Evolutionary conservation across 345 rosid species (phyloP).

Genomic region (Acer yangbiense): DNA sequence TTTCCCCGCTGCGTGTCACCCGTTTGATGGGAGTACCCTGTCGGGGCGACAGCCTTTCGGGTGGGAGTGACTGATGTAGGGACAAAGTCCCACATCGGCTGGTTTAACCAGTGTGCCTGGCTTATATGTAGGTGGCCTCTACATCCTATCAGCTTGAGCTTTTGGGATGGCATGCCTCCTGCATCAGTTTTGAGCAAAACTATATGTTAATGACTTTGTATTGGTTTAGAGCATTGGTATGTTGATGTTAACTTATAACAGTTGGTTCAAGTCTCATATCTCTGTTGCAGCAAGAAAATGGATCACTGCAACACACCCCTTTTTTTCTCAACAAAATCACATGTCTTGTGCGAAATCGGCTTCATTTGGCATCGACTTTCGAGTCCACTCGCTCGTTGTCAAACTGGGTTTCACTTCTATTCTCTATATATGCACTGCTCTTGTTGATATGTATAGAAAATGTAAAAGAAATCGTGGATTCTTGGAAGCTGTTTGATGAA

Average conservation of each 20-base stretch:
- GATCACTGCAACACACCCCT: slow-evolving; percentile 14
- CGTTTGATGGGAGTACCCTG: no score
- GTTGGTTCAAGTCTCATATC: not conserved
- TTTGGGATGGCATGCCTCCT: no score
- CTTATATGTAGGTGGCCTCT: no score
- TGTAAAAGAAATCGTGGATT: slow-evolving; percentile 19
- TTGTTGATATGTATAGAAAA: slow-evolving; percentile 34
- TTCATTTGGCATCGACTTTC: slow-evolving; percentile 24
- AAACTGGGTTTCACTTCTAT: slow-evolving; percentile 38
- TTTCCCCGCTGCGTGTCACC: no score
- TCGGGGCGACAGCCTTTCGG: no score
- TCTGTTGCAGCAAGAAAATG: slow-evolving; percentile 13
- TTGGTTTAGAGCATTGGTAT: not conserved
- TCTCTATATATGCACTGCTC: slow-evolving; percentile 29
- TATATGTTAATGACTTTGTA: not conserved
- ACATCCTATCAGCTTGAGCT: no score
- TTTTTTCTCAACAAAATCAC: slow-evolving; percentile 31
- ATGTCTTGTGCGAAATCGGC: slow-evolving; percentile 23
- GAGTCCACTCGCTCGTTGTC: slow-evolving; percentile 28
- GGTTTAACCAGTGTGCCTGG: no score
- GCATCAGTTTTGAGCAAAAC: not conserved
- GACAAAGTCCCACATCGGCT: no score
- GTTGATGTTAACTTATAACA: not conserved
- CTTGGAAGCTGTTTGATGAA: slow-evolving; percentile 33
- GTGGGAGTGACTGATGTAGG: no score